These are phyloP conservation scores for Naganishia onofrii DNA, from an alignment of 768 basidiomycete genomes.

Conservation along the genomic window DNA sequence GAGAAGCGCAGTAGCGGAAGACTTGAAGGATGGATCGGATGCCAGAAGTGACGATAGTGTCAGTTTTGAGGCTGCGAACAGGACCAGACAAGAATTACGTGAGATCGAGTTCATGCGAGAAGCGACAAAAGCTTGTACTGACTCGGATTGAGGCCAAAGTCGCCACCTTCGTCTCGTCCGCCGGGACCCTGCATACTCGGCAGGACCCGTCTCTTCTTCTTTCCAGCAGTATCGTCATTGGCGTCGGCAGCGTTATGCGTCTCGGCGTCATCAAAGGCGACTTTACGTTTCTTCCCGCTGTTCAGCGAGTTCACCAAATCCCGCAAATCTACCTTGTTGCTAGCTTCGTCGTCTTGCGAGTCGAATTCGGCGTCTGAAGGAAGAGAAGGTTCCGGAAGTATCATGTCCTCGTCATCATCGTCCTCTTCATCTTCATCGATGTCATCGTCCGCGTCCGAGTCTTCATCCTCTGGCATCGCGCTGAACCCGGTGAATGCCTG, in stretches of 20 bases:
- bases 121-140: conserved; percentile 19
- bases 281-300: conserved; percentile 31
- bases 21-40: conserved; percentile 61
- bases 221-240: conserved; percentile 27
- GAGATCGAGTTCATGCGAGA: neutral
- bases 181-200: conserved; percentile 68
- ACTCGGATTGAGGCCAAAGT: conserved; percentile 59
- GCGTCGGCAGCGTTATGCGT: conserved; percentile 29
- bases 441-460: conserved; percentile 54
- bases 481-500: conserved; percentile 30
- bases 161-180: conserved; percentile 60
- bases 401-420: conserved; percentile 34
- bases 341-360: conserved; percentile 54
- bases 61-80: conserved; percentile 46
- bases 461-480: conserved; percentile 54
- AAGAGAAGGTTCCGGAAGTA: conserved; percentile 24
- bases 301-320: conserved; percentile 44
- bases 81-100: neutral
- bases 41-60: conserved; percentile 59
- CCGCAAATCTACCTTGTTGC: conserved; percentile 40
- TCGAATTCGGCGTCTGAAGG: conserved; percentile 34
- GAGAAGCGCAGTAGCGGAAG: conserved; percentile 60
- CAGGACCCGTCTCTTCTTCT: conserved; percentile 60
- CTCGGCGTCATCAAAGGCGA: conserved; percentile 33
- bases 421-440: conserved; percentile 51